Evolutionary conservation across 1,284 basidiomycete species (phyloP), one percentile per base, ranked within the genome.

Genomic region (Xerocomus nothofagi): DNA sequence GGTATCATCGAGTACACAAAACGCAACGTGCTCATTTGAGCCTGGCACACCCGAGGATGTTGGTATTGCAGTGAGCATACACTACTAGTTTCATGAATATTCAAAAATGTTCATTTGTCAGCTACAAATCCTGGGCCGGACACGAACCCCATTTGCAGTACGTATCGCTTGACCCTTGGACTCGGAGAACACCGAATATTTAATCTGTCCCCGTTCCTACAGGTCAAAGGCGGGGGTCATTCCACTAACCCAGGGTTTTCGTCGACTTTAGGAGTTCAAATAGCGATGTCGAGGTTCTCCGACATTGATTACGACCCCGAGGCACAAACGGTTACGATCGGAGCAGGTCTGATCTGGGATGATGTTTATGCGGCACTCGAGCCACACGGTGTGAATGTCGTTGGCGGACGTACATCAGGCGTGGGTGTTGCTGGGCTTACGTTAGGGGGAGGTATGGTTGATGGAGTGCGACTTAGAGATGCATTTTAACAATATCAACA

Each of bases 261-360:
- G 0, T 62, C 59, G 0, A 82, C 81, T 0, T 53, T 56, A 0
- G 82, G 81, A 6, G 73, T 85, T 3, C 79, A 79, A 0, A 79
- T 85, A 47, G 65, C 76, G 3, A 77, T 85, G 80, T 64, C 56
- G 23, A 68, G 72, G 4, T 82, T 83, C 59, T 71, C 71, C 1
- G 61, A 76, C 0, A 69, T 80, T 11, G 63, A 55, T 6, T 80
- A 81, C 44, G 58, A 78, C 44, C 49, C 66, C 3, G 50, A 51
- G 0, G 54, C 70, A 1, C 67, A 72, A 47, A 49, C 49, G 1
- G 57, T 6, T 2, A 44, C 65, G 0, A 59, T 83, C 18, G 82
- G 82, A 0, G 62, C 79, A 3, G 81, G 81, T 7, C 56, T 79
- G 8, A 65, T 75, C 6, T 85, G 81, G 80, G 80, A 82, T 49